A percentile compares a stretch with the other conserved stretches of the same genome.
These are phyloP conservation scores for Cercospora nicotianae DNA, from an alignment of 2,329 filamentous ascomycete genomes.

Conservation along the genomic window DNA sequence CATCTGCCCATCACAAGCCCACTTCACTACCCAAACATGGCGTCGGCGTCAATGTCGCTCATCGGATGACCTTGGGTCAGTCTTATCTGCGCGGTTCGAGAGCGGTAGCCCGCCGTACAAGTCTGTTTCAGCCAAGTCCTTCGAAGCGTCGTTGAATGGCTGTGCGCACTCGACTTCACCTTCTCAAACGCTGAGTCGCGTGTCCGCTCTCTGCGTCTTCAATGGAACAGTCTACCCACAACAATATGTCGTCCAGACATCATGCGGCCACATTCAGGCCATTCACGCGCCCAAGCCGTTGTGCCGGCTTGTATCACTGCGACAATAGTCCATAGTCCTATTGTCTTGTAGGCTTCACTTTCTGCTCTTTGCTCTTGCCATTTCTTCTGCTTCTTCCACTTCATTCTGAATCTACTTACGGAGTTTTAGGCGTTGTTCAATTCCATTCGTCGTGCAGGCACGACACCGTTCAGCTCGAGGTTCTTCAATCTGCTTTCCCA, in stretches of 20 bases:
- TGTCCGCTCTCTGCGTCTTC: not conserved
- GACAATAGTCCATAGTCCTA: not conserved
- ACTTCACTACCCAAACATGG: not conserved
- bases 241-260: not conserved
- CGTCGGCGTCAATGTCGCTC: not conserved
- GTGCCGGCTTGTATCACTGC: not conserved
- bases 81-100: not conserved
- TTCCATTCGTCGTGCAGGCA: not conserved
- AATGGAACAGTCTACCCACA: not conserved
- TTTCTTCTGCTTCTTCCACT: not conserved
- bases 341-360: not conserved
- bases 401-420: conserved; percentile 1
- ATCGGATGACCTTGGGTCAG: not conserved
- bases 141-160: not conserved
- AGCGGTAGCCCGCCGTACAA: not conserved
- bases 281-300: not conserved
- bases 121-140: conserved; percentile 8
- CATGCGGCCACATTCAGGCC: not conserved
- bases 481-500: not conserved
- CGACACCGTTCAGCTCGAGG: not conserved
- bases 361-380: not conserved
- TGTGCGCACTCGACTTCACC: not conserved
- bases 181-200: not conserved
- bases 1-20: not conserved
- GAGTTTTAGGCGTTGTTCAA: not conserved